Evolutionary conservation across 139 green algal species (phyloP), one percentile per base, ranked within the genome.

Genomic region (Haematococcus lacustris): DNA sequence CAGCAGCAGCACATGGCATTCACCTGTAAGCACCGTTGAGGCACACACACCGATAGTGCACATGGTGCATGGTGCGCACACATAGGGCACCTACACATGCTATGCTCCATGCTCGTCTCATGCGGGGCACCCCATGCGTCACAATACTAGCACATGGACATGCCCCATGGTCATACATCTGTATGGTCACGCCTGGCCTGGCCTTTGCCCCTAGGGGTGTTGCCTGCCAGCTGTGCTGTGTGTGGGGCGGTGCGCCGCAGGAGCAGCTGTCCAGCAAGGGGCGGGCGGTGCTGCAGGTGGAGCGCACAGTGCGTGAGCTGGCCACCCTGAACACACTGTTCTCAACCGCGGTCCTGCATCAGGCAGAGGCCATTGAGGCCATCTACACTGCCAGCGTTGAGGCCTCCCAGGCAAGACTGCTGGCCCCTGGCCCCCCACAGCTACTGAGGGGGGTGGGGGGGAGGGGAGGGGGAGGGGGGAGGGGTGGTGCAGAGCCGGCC

Each of bases 311-410:
- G 70, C 76, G 80, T 0, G 86, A 95, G 59, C 86, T 95, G 28
- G 83, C 90, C 2, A 85, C 84, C 1, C 81, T 95, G 9, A 92
- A 92, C 78, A 85, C 92, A 62, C 89, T 93, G 82, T 92, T 88
- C 62, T 86, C 71, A 32, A 77, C 82, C 0, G 85, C 89, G 2
- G 84, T 96, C 57, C 76, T 90, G 51, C 69, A 86, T 39, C 89
- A 94, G 76, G 80, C 87, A 7, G 85, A 90, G 66, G 86, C 90
- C 65, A 95, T 95, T 17, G 90, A 94, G 85, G 35, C 78, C 37
- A 82, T 95, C 34, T 96, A 95, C 41, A 63, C 74, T 32, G 78
- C 76, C 4, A 80, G 83, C 33, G 67, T 90, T 7, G 69, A 87
- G 4, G 78, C 80, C 3, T 73, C 60, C n/a, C n/a, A n/a, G n/a